Conservation (phyloP, 768 basidiomycete genomes). For the Clavulina sp. region DNA sequence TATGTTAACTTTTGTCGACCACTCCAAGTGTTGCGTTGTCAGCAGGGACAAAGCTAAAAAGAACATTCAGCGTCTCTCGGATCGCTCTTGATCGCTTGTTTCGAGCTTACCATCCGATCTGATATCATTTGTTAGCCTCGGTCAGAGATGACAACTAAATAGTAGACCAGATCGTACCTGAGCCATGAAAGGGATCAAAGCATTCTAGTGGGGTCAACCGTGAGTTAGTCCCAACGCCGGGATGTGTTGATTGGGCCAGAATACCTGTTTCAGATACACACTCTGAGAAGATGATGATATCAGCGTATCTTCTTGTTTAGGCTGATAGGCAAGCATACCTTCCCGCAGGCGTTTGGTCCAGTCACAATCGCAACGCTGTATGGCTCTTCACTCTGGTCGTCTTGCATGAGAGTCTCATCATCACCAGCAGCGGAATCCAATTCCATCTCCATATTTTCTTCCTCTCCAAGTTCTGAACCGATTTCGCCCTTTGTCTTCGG, state of each 20-base stretch:
- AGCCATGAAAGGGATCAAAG: slow-evolving; percentile 85
- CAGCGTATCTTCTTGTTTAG: background rate
- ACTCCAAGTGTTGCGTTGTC: slow-evolving; percentile 67
- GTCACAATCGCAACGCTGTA: slow-evolving; percentile 66
- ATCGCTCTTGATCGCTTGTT: background rate
- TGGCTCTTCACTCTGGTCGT: too few relatives aligned
- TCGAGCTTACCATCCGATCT: slow-evolving; percentile 49
- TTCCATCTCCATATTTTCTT: background rate
- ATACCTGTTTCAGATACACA: slow-evolving; percentile 81
- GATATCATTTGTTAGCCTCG: slow-evolving; percentile 1
- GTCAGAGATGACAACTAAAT: background rate
- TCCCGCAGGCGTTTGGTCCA: slow-evolving; percentile 92
- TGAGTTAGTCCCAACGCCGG: slow-evolving; percentile 2
- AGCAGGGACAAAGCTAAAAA: slow-evolving; percentile 69
- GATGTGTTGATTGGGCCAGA: background rate
- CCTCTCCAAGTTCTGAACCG: background rate
- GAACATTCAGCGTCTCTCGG: too few relatives aligned
- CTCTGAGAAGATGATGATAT: slow-evolving; percentile 30
- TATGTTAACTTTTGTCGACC: slow-evolving; percentile 60
- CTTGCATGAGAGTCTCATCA: too few relatives aligned
- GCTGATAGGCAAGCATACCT: slow-evolving; percentile 28
- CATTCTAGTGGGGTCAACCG: slow-evolving; percentile 31
- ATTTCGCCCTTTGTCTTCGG: too few relatives aligned
- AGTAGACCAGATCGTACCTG: slow-evolving; percentile 47
- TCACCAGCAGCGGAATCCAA: background rate